Evolutionary conservation across 2,329 filamentous ascomycete species (phyloP).

Genomic region (Apiospora pterosperma): DNA sequence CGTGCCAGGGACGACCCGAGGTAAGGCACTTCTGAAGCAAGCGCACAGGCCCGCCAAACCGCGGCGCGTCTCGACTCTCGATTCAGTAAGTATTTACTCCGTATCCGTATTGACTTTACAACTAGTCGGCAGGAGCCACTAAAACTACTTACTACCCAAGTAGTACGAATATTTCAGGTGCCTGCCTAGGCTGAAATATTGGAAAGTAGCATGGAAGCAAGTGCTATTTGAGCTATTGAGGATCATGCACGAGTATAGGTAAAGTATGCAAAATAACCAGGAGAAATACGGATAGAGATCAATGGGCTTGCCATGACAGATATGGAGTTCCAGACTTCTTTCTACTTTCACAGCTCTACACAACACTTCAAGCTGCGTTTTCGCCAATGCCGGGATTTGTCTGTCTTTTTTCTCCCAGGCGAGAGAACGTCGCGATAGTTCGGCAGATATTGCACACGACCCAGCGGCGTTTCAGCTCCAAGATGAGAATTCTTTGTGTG

Average conservation of each 20-base stretch:
- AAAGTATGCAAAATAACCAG: background rate
- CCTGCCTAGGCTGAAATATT: background rate
- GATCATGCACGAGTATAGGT: too few relatives aligned
- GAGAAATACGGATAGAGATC: background rate
- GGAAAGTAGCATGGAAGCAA: background rate
- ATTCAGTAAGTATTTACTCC: too few relatives aligned
- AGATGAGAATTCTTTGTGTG: conserved; percentile 53
- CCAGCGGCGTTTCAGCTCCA: conserved; percentile 19
- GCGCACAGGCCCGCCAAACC: background rate
- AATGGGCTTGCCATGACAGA: background rate
- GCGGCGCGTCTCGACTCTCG: too few relatives aligned
- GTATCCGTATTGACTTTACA: conserved; percentile 4
- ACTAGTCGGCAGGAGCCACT: background rate
- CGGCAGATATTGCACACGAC: background rate
- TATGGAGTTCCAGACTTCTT: background rate
- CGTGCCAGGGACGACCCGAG: background rate
- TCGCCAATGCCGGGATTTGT: background rate
- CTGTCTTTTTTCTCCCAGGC: background rate
- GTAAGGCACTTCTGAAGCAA: background rate
- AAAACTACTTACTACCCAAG: too few relatives aligned
- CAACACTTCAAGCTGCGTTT: background rate
- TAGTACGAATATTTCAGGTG: background rate
- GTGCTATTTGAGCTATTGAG: background rate
- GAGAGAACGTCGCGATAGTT: background rate
- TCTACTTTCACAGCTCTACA: background rate